These are phyloP conservation scores for Zymoseptoria brevis DNA, from an alignment of 2,329 filamentous ascomycete species.

Conservation along the genomic window DNA sequence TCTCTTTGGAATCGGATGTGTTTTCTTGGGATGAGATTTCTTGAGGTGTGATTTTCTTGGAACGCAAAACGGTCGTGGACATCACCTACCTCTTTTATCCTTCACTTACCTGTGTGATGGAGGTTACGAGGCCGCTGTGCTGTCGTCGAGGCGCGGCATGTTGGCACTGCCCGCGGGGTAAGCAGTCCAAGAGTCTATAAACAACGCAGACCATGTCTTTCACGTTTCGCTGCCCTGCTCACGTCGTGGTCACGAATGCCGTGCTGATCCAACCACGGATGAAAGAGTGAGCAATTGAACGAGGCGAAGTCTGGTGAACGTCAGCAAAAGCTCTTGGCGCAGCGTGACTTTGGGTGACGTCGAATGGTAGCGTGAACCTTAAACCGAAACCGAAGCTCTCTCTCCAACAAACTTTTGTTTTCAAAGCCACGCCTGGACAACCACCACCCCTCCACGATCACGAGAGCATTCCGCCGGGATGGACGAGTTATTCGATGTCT, in stretches of 20 bases:
- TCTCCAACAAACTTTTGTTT: not conserved
- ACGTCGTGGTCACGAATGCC: not conserved
- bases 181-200: not conserved
- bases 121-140: not conserved
- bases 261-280: not conserved
- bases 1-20: not conserved
- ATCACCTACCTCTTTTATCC: not conserved
- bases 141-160: not conserved
- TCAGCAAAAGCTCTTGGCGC: not conserved
- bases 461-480: not conserved
- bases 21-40: not conserved
- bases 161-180: not conserved
- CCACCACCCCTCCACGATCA: not conserved
- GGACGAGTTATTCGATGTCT: slow-evolving; percentile 30
- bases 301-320: not conserved
- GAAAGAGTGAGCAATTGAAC: not conserved
- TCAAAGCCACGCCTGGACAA: not conserved
- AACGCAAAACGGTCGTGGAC: too few relatives aligned
- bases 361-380: not conserved
- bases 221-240: not conserved
- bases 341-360: not conserved
- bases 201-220: not conserved
- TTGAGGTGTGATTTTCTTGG: too few relatives aligned
- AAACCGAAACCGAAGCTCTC: not conserved
- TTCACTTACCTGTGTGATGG: not conserved